phyloP scores from a whole-genome alignment of 202 grass and related monocot genomes.

The Panicum hallii region DNA sequence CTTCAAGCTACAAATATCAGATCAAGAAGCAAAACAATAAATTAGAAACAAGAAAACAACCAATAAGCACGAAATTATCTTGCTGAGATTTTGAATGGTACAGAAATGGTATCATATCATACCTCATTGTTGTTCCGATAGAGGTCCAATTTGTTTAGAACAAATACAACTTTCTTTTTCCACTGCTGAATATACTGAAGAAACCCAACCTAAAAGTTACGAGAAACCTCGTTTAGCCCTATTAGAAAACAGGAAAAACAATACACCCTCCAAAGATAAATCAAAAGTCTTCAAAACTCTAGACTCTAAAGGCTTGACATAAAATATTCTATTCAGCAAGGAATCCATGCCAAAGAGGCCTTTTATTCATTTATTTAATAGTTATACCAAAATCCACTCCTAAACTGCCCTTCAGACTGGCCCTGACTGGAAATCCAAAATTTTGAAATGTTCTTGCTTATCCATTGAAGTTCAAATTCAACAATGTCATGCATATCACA shows the following conservation, averaged over 20 bases:
- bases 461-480: background rate
- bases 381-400: background rate
- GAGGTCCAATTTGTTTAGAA: slow-evolving; percentile 94
- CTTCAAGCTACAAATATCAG: slow-evolving; percentile 78
- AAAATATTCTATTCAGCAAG: slow-evolving; percentile 1
- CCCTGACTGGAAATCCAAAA: background rate
- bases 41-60: slow-evolving; percentile 41
- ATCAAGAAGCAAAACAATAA: slow-evolving; percentile 44
- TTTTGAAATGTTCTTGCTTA: slow-evolving; percentile 19
- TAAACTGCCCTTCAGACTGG: background rate
- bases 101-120: slow-evolving; percentile 45
- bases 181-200: slow-evolving; percentile 91
- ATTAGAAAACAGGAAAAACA: slow-evolving; percentile 10
- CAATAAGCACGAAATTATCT: slow-evolving; percentile 31
- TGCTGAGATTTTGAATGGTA: slow-evolving; percentile 35
- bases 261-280: slow-evolving; percentile 31
- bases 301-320: slow-evolving; percentile 11
- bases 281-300: slow-evolving; percentile 2
- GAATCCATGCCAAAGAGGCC: slow-evolving; percentile 26
- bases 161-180: slow-evolving; percentile 99
- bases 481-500: background rate
- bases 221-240: slow-evolving; percentile 24
- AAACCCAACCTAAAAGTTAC: slow-evolving; percentile 84
- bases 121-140: slow-evolving; percentile 85
- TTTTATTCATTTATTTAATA: background rate